Base-by-base conservation (phyloP, 495 filamentous ascomycete species). In the Poronia punctata region DNA sequence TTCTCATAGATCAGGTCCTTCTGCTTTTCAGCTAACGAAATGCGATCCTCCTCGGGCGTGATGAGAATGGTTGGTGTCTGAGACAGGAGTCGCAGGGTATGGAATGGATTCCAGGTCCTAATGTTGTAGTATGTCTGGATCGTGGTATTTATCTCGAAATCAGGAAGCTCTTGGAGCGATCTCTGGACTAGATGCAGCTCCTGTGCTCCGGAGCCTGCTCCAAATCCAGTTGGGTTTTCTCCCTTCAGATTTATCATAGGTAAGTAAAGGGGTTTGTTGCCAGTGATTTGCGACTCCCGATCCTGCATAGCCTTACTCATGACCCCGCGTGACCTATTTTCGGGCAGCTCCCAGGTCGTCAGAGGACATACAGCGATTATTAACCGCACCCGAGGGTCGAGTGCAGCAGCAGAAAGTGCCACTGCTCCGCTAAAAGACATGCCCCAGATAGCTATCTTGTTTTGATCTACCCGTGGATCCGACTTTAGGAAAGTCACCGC, bases 371-470 rank as follows among this genome's bases (percentile, higher is more conserved):
- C 27, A 5, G 40, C 20, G 4, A 49, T 8, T n/a, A 17, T 12
- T 4, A 19, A 21, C 23, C 18, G 14, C 15, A 23, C 26, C 5
- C 39, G 9, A 4, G 7, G 20, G 9, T 48, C 46, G 3, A 48
- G 18, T 5, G 46, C 46, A 5, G 31, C 43, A 12, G 44, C 43
- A 18, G 2, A 5, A 23, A 33, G 26, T 22, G 35, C 40, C 9
- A 57, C 46, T 4, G 17, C 28, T 11, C 26, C 65, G 5, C 54
- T 61, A 35, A 67, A 53, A 4, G 76, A 71, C 22, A 74, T 54
- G 2, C 67, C 65, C 57, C 67, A 79, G 57, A 77, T 71, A 0
- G 17, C 19, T 3, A 73, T 49, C 5, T 69, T 61, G 0, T n/a
- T 1, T 3, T 43, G 7, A 30, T 69, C 60, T 6, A 70, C 61